Base-by-base conservation (phyloP, 768 basidiomycete species). In the Russula abietina region DNA sequence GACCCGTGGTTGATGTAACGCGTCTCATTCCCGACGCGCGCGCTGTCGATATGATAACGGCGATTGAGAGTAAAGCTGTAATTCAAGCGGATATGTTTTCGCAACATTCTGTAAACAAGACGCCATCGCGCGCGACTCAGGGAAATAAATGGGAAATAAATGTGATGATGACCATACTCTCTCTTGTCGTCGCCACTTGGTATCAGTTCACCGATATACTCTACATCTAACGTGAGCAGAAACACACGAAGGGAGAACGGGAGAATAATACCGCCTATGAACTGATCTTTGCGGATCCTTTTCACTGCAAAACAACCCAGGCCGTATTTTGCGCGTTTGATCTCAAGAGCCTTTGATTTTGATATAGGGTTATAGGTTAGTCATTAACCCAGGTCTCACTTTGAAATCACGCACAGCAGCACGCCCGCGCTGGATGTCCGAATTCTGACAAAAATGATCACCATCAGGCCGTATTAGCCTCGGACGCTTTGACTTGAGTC, bases 181-280 rank as follows among this genome's bases (percentile, higher is more conserved):
- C 86, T 79, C 41, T 79, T 81, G 7, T 75, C 71, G 6, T 78
- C 73, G 0, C 74, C 69, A 30, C 80, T 78, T 53, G 73, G 79
- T 4, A 85, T 78, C 22, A 84, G 65, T 71, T 90, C 87, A 2
- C 88, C 88, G 6, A 80, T 70, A 62, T 90, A 89, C 73, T 89
- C 89, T 89, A 51, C 14, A 45, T 32, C 12, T n/a, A 38, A 51
- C 10, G 19, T 30, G 39, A 9, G 39, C 5, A 51, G 39, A 38
- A 49, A 26, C 8, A n/a, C n/a, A n/a, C 32, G 28, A 22, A 8
- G 2, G 11, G 53, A 38, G 22, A 16, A 24, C 28, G 2, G 38
- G 17, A 11, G 24, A n/a, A 12, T 26, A 63, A 19, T 54, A 71
- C 73, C 73, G 50, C 66, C 65, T 52, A 74, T 65, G 41, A 72